Evolutionary conservation across 2,329 filamentous ascomycete species (phyloP).

Genomic region (Drechslerella coelobrocha): DNA sequence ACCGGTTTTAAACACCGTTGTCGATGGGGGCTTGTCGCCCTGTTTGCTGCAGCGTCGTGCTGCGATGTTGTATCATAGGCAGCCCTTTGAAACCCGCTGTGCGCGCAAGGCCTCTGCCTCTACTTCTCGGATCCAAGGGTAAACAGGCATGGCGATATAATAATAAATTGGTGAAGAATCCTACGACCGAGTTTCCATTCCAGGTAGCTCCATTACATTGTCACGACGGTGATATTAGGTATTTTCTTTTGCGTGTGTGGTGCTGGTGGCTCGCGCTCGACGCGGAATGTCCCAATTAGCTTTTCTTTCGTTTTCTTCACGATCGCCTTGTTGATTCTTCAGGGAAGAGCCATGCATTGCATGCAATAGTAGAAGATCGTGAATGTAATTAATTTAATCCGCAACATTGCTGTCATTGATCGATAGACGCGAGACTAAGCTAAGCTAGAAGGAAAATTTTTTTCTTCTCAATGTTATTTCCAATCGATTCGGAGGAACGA

Average conservation of each 20-base stretch:
- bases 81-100: neutral
- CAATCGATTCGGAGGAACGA: neutral
- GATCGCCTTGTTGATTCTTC: too few relatives aligned
- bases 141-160: neutral
- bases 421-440: neutral
- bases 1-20: constrained; percentile 37
- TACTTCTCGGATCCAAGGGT: neutral
- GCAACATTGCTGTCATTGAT: too few relatives aligned
- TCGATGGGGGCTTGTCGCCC: too few relatives aligned
- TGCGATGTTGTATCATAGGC: neutral
- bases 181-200: constrained; percentile 36
- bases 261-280: too few relatives aligned
- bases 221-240: constrained; percentile 12
- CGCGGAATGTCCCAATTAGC: too few relatives aligned
- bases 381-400: too few relatives aligned
- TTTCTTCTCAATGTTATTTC: neutral
- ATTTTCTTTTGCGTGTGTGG: too few relatives aligned
- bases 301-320: too few relatives aligned
- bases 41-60: neutral
- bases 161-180: constrained; percentile 25
- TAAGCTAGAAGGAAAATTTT: neutral
- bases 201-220: constrained; percentile 35
- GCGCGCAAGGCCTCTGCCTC: neutral
- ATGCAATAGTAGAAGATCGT: too few relatives aligned
- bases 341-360: too few relatives aligned